Evolutionary conservation across 495 filamentous ascomycete genomes (phyloP).

Genomic region (Penicillium silybi): DNA sequence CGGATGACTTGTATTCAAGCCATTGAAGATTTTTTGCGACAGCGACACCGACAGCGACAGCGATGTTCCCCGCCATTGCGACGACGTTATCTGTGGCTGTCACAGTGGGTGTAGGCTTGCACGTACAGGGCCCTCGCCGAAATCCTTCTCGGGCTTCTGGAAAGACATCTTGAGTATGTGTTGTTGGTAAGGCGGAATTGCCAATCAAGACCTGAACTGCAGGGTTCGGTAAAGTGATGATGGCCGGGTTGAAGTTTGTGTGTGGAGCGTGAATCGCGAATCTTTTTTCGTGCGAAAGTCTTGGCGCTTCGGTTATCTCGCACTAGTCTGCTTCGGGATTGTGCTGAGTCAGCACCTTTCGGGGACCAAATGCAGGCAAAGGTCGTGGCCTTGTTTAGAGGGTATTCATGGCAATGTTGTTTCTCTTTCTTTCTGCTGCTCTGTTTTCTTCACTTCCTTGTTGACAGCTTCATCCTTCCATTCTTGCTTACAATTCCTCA

Average conservation of each 20-base stretch:
- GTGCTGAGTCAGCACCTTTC: slow-evolving; percentile 22
- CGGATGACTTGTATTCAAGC: neutral
- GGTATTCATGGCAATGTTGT: neutral
- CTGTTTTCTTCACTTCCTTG: neutral
- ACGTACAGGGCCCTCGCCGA: slow-evolving; percentile 76
- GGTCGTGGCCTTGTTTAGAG: neutral
- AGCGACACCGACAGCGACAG: slow-evolving; percentile 9
- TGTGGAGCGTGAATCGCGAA: slow-evolving; percentile 28
- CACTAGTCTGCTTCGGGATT: slow-evolving; percentile 27
- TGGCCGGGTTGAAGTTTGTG: slow-evolving; percentile 42
- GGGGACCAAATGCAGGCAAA: slow-evolving; percentile 17
- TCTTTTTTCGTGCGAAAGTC: slow-evolving; percentile 34
- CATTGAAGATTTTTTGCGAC: neutral
- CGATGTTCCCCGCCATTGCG: slow-evolving; percentile 2
- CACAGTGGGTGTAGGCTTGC: neutral
- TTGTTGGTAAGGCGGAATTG: slow-evolving; percentile 29
- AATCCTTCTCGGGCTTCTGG: slow-evolving; percentile 94
- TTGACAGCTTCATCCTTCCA: neutral
- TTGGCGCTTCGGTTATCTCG: slow-evolving; percentile 44
- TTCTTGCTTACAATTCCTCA: neutral
- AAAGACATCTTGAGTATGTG: slow-evolving; percentile 73
- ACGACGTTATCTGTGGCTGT: neutral
- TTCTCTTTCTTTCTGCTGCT: neutral
- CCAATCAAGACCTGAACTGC: slow-evolving; percentile 61
- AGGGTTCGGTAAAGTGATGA: slow-evolving; percentile 81